phyloP scores from a whole-genome alignment of 2,329 filamentous ascomycete species.

The Pestalotiopsis fici region DNA sequence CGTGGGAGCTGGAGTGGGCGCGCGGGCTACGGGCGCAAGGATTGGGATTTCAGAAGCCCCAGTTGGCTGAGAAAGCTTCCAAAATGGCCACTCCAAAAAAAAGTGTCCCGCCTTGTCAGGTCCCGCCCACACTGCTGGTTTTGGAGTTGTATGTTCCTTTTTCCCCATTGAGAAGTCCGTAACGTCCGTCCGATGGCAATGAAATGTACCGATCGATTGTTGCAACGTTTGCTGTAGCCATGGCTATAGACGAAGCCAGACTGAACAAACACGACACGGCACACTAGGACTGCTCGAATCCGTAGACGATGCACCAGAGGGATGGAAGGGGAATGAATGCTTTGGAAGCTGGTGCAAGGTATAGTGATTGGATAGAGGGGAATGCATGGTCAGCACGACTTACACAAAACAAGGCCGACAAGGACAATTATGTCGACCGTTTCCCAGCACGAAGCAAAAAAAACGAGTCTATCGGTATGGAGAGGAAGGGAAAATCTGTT shows the following conservation, averaged over 20 bases:
- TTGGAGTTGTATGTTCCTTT: neutral
- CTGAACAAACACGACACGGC: neutral
- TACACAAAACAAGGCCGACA: neutral
- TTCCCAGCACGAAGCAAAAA: neutral
- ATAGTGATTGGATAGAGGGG: neutral
- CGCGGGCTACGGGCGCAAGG: neutral
- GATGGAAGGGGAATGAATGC: neutral
- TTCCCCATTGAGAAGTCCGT: neutral
- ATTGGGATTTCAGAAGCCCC: neutral
- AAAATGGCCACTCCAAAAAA: neutral
- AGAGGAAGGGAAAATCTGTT: neutral
- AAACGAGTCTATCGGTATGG: neutral
- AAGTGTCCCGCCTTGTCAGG: neutral
- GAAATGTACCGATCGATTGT: neutral
- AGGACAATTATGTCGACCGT: constrained; percentile 1
- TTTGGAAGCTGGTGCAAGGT: neutral
- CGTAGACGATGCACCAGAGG: neutral
- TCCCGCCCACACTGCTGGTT: neutral
- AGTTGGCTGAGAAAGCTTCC: neutral
- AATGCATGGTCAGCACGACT: neutral
- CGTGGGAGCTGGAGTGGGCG: neutral
- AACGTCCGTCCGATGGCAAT: neutral
- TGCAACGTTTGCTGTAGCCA: neutral
- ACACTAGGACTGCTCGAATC: neutral
- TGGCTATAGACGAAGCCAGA: neutral